These are phyloP conservation scores for Aureobasidium namibiae DNA, from an alignment of 2,329 filamentous ascomycete genomes.

Conservation along the genomic window DNA sequence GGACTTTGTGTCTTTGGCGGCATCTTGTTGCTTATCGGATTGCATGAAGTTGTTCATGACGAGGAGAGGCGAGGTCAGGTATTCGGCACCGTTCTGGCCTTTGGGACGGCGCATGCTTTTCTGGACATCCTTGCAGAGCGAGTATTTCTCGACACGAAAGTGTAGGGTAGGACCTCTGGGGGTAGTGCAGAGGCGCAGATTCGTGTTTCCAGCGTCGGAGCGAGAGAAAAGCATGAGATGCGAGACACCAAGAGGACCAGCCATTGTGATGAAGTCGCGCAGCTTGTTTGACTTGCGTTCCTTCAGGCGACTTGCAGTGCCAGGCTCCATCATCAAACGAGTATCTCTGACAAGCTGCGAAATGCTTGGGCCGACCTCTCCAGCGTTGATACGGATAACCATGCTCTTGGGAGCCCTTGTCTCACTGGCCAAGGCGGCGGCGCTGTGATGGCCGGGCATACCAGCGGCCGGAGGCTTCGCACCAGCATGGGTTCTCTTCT, in stretches of 20 bases:
- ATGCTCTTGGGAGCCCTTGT: conserved; percentile 81
- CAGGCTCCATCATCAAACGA: conserved; percentile 88
- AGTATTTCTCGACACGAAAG: conserved; percentile 92
- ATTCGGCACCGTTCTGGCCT: conserved; percentile 70
- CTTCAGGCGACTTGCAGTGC: conserved; percentile 80
- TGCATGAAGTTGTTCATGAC: conserved; percentile 95
- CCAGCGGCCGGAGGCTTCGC: conserved; percentile 62
- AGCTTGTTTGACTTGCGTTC: conserved; percentile 83
- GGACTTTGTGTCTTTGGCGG: conserved; percentile 30
- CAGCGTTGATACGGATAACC: conserved; percentile 94
- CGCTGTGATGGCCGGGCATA: conserved; percentile 44
- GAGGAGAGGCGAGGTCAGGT: conserved; percentile 73
- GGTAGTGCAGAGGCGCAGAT: conserved; percentile 77
- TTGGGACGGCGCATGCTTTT: conserved; percentile 75
- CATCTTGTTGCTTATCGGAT: conserved; percentile 34
- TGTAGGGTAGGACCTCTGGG: conserved; percentile 88
- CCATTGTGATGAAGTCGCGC: conserved; percentile 91
- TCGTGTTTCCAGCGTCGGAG: conserved; percentile 83
- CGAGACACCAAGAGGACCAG: conserved; percentile 83
- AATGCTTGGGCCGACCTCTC: conserved; percentile 84
- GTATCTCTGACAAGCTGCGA: conserved; percentile 89
- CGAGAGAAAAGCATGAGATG: conserved; percentile 91
- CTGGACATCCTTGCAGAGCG: conserved; percentile 82
- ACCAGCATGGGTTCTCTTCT: conserved; percentile 80
- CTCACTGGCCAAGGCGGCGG: conserved; percentile 48